Conservation (phyloP, 164 flowering plant species). For the Chimonanthus salicifolius region DNA sequence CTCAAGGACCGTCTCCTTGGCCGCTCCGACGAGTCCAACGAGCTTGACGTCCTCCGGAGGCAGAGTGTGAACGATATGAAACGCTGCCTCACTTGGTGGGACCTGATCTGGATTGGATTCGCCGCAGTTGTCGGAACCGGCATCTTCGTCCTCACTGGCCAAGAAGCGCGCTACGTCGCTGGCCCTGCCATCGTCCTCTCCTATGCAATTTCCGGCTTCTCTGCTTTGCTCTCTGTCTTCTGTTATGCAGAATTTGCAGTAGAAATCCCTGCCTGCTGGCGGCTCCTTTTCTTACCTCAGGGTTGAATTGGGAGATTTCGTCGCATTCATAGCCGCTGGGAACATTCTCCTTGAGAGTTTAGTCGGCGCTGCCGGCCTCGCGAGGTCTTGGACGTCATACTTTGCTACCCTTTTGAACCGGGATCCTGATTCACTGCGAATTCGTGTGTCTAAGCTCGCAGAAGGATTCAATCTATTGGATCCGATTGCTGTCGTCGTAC, state of each 20-base stretch:
- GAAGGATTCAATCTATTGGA: conserved; percentile 60
- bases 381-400: conserved; percentile 69
- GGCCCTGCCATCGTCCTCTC: conserved; percentile 70
- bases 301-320: conserved; percentile 65
- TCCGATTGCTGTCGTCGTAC: conserved; percentile 52
- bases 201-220: conserved; percentile 53
- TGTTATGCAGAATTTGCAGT: conserved; percentile 79
- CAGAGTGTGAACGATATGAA: conserved; percentile 51
- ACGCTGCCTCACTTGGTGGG: conserved; percentile 83
- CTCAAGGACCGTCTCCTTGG: conserved; percentile 53
- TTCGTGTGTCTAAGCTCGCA: conserved; percentile 26
- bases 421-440: conserved; percentile 40
- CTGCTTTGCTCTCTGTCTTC: conserved; percentile 60
- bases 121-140: conserved; percentile 90
- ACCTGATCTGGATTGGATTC: conserved; percentile 69
- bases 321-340: conserved; percentile 69
- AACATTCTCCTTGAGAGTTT: conserved; percentile 63
- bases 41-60: conserved; percentile 34
- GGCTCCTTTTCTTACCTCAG: conserved; percentile 73
- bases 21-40: conserved; percentile 57
- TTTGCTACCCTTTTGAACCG: conserved; percentile 43
- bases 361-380: conserved; percentile 72
- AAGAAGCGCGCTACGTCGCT: conserved; percentile 50
- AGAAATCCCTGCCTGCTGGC: conserved; percentile 76
- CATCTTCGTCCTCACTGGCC: conserved; percentile 68